phyloP scores from a whole-genome alignment of 495 filamentous ascomycete species.

The Letharia columbiana region DNA sequence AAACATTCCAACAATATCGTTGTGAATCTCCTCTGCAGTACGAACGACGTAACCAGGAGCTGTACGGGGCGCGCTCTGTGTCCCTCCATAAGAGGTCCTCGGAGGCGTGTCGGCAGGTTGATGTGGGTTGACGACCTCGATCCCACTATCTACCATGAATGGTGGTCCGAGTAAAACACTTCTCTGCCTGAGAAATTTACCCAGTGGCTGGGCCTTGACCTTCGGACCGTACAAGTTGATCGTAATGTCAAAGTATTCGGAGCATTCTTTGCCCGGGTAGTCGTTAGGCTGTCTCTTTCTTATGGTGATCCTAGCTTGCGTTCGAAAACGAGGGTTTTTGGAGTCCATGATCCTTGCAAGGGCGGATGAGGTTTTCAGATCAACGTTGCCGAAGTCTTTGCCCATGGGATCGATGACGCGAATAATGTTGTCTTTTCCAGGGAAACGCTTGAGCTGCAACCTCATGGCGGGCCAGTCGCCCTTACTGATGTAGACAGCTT shows the following conservation, averaged over 20 bases:
- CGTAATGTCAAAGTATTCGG: slow-evolving; percentile 46
- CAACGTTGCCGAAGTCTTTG: slow-evolving; percentile 64
- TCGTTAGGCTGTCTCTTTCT: slow-evolving; percentile 51
- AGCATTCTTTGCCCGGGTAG: slow-evolving; percentile 44
- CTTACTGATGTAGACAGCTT: slow-evolving; percentile 36
- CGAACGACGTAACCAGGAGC: slow-evolving; percentile 42
- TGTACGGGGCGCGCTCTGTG: slow-evolving; percentile 14
- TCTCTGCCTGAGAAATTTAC: slow-evolving; percentile 52
- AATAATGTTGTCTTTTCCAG: slow-evolving; percentile 51
- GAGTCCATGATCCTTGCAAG: slow-evolving; percentile 65
- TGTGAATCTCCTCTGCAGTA: slow-evolving; percentile 73
- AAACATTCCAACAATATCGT: slow-evolving; percentile 80
- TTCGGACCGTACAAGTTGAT: slow-evolving; percentile 76
- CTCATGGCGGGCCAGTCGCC: slow-evolving; percentile 65
- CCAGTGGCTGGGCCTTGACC: slow-evolving; percentile 53
- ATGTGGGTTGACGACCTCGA: slow-evolving; percentile 64
- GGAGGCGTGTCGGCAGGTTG: slow-evolving; percentile 33
- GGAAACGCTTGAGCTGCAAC: slow-evolving; percentile 50
- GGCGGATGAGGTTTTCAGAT: slow-evolving; percentile 55
- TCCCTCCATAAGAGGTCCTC: slow-evolving; percentile 19
- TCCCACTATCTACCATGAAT: slow-evolving; percentile 51
- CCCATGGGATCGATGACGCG: slow-evolving; percentile 61
- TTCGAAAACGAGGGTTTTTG: slow-evolving; percentile 48
- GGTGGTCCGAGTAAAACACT: slow-evolving; percentile 59
- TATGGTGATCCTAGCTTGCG: slow-evolving; percentile 56